phyloP scores from a whole-genome alignment of 768 basidiomycete species.

The Auriscalpium vulgare region DNA sequence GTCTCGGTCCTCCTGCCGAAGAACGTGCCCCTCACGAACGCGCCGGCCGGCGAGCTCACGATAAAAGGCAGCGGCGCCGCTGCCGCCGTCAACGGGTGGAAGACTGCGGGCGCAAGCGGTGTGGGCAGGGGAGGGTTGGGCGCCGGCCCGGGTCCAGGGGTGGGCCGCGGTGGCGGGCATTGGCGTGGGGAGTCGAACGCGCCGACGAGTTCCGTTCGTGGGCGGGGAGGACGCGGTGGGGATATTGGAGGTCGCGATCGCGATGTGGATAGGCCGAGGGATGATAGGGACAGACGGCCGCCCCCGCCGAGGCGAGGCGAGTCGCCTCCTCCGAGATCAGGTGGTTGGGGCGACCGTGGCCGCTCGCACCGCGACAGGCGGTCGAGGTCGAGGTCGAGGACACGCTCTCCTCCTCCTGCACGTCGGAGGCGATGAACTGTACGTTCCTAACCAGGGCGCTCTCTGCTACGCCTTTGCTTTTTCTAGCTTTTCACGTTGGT shows the following conservation, averaged over 20 bases:
- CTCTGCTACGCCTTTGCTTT: no score
- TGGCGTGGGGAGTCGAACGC: slow-evolving; percentile 68
- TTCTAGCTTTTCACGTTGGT: no score
- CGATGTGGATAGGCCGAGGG: slow-evolving; percentile 25
- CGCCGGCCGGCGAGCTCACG: slow-evolving; percentile 39
- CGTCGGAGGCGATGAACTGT: no score
- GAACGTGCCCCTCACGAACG: slow-evolving; percentile 34
- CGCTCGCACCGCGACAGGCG: slow-evolving; percentile 26
- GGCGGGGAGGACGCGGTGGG: slow-evolving; percentile 20
- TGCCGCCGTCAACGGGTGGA: slow-evolving; percentile 26
- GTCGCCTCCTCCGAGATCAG: slow-evolving; percentile 36
- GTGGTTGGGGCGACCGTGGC: slow-evolving; percentile 30
- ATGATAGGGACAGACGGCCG: slow-evolving; percentile 37
- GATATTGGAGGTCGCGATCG: slow-evolving; percentile 16
- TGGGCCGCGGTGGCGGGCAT: slow-evolving; percentile 54
- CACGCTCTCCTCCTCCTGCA: slow-evolving; percentile 30
- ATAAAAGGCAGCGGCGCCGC: slow-evolving; percentile 42
- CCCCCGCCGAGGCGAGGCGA: slow-evolving; percentile 29
- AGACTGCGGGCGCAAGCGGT: slow-evolving; percentile 26
- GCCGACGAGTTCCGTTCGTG: slow-evolving; percentile 30
- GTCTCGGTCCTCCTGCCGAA: slow-evolving; percentile 73
- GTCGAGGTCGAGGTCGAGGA: slow-evolving; percentile 29
- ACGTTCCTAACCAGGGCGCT: no score
- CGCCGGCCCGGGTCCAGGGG: slow-evolving; percentile 25
- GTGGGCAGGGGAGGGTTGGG: slow-evolving; percentile 42